These are phyloP conservation scores for Wallemia hederae DNA, from an alignment of 1,284 basidiomycete species.

Conservation along the genomic window DNA sequence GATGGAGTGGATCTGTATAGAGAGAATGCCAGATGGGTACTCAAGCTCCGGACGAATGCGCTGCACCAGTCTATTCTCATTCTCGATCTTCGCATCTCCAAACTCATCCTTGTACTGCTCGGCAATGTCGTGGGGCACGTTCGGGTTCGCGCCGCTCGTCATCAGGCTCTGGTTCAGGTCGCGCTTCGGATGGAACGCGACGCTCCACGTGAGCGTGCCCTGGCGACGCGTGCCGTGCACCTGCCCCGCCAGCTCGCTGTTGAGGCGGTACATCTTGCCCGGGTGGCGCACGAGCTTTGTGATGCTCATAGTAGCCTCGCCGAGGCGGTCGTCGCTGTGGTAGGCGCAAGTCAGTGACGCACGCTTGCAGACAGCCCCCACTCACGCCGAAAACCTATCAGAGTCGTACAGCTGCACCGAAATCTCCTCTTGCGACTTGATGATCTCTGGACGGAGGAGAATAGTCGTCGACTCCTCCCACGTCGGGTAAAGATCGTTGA, in stretches of 20 bases:
- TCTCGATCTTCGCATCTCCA: neutral
- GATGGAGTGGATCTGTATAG: neutral
- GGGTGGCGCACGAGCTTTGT: neutral
- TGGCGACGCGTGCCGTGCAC: neutral
- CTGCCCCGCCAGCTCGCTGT: neutral
- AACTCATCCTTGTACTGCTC: neutral
- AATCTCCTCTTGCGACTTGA: neutral
- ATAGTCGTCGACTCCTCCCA: conserved; percentile 1
- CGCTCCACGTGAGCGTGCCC: neutral
- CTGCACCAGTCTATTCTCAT: neutral
- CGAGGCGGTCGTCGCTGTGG: neutral
- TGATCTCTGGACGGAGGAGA: neutral
- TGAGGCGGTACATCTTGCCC: neutral
- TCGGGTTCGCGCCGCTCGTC: neutral
- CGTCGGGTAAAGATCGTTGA: neutral
- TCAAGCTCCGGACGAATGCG: neutral
- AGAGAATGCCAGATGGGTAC: neutral
- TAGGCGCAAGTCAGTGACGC: neutral
- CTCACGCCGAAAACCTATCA: neutral
- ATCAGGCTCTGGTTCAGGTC: neutral
- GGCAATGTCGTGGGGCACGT: neutral
- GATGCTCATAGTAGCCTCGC: neutral
- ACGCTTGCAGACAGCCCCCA: neutral
- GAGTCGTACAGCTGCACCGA: neutral
- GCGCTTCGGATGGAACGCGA: neutral